Base-by-base conservation (phyloP, 1,284 basidiomycete genomes). In the Pisolithus thermaeus region DNA sequence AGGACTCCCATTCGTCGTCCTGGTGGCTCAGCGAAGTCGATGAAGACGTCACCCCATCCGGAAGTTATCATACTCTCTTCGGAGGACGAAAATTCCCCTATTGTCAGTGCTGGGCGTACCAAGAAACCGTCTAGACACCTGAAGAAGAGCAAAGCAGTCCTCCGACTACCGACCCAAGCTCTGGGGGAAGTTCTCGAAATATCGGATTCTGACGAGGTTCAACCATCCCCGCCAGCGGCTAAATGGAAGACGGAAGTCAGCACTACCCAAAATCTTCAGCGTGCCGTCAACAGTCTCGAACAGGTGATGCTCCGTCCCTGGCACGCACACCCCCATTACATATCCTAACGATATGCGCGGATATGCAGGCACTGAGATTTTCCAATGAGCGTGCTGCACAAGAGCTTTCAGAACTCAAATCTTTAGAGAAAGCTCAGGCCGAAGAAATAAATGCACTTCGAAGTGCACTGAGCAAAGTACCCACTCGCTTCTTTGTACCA, bases 61-160 rank as follows among this genome's bases (percentile, higher is more conserved):
- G 76, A 79, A 49, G 64, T 80, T 43, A 81, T 82, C 57, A 73
- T 81, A 60, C 75, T 82, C 41, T 82, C 80, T 32, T 80, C 78
- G 28, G 80, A 80, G 58, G 76, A 78, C 45, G 77, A 78, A 43
- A 65, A 69, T 41, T 55, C 52, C 32, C 57, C 56, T 41, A 53
- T 57, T 41, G 57, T 58, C 49, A 57, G 66, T 72, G 58, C 56
- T 64, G 41, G 50, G 12, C 18, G 37, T 1, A 20, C 49, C 7
- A 70, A 66, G 47, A 73, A 69, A 51, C 62, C 76, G 1, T 68
- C 46, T 58, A 8, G 56, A 51, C 47, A 65, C 59, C 44, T 48
- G 23, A 18, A 22, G 18, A 65, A 27, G 40, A 63, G 52, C 44
- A 64, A 56, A 48, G 28, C 36, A n/a, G 39, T 41, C 3, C 5